Evolutionary conservation across 2,329 filamentous ascomycete genomes (phyloP), one percentile per base, ranked within the genome.

Genomic region (Myriangium duriaei): DNA sequence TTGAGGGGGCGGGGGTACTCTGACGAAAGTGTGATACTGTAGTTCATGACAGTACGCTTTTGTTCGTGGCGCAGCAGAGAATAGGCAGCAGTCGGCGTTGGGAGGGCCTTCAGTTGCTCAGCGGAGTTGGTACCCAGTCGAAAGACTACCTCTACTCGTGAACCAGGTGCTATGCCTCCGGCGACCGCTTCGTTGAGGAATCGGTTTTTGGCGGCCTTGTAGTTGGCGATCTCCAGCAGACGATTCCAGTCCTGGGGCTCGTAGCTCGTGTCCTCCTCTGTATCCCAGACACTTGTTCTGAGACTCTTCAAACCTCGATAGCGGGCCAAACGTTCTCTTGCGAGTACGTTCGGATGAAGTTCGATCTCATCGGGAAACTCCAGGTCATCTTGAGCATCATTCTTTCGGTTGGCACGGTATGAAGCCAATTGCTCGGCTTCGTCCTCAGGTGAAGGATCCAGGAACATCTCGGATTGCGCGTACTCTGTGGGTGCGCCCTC

Each of bases 321-420:
- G 42, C 83, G 75, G 6, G 81, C 75, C 38, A 98, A 65, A 31
- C 91, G 73, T 61, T 98, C 91, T 36, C 84, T 69, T 1, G 91
- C 91, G 31, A 84, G 69, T 3, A 92, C 84, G 37, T 88, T 74
- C 0, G 92, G 91, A 47, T 83, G 84, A 37, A 98, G 67, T 59
- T 98, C 92, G 41, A 98, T 91, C 59, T 98, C 91, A 48, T 98
- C 91, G 0, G 91, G 91, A 59, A 96, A 98, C 57, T 96, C 88
- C 39, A 82, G 74, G 58, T 98, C 91, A 11, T 96, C 87, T 34
- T 87, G 74, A 3, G 77, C 84, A 49, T 95, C 88, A 15, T 77
- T 76, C 36, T 77, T 76, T 52, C 86, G 84, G 46, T 77, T 76
- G 36, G 74, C 70, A 28, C 91, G 77, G 61, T 86, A 98, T 31